phyloP scores from a whole-genome alignment of 331 rosid species.

The Malus hybrid region DNA sequence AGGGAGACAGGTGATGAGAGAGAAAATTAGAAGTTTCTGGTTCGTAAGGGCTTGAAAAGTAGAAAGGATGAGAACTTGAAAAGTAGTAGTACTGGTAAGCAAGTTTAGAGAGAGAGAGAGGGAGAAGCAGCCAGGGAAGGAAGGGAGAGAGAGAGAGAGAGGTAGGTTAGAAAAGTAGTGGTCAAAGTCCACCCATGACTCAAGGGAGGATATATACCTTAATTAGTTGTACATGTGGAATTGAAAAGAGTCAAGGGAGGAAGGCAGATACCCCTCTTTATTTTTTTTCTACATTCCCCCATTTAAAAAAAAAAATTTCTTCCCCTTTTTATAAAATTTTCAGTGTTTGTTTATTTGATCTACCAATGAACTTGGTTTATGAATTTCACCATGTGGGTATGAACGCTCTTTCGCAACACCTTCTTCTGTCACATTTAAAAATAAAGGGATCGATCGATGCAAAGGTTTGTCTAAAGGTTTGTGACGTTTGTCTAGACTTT shows the following conservation, averaged over 20 bases:
- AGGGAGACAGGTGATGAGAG: not conserved
- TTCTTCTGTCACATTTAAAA: not conserved
- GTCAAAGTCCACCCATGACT: constrained; percentile 36
- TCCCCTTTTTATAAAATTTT: not conserved
- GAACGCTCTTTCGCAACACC: not conserved
- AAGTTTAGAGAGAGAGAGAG: not conserved
- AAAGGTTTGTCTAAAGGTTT: not conserved
- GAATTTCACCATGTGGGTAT: not conserved
- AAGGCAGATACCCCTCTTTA: constrained; percentile 14
- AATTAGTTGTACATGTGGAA: not conserved
- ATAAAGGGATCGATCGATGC: not conserved
- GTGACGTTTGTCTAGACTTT: not conserved
- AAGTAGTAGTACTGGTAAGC: constrained; percentile 23
- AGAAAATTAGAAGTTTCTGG: not conserved
- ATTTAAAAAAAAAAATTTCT: not conserved
- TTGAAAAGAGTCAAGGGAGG: constrained; percentile 31
- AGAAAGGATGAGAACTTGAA: constrained; percentile 18
- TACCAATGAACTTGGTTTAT: not conserved
- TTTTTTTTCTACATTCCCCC: too few species aligned
- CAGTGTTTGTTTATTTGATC: not conserved
- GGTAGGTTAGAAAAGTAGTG: constrained; percentile 29
- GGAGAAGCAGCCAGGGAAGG: too few species aligned
- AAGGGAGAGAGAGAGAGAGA: not conserved
- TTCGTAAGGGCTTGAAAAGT: constrained; percentile 12
- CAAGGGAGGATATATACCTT: not conserved